phyloP scores from a whole-genome alignment of 2,329 filamentous ascomycete species.

The Apiospora rasikravindrae region DNA sequence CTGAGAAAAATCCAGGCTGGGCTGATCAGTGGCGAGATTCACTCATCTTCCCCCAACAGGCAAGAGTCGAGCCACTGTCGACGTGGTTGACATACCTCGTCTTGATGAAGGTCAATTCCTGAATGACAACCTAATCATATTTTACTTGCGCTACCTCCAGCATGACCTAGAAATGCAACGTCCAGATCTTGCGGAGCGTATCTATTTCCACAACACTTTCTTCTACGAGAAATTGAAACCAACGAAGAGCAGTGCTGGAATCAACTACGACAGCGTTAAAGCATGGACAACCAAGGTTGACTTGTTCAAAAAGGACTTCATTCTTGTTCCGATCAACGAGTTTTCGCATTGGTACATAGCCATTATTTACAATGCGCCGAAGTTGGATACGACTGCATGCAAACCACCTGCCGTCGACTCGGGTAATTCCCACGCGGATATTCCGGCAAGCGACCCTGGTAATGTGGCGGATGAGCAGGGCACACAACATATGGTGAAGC shows the following conservation, averaged over 20 bases:
- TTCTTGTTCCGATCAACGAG: conserved; percentile 92
- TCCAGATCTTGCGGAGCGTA: conserved; percentile 62
- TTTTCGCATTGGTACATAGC: conserved; percentile 90
- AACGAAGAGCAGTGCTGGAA: conserved; percentile 55
- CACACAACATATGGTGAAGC: background rate
- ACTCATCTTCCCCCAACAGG: conserved; percentile 64
- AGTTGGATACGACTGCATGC: conserved; percentile 45
- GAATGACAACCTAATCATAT: conserved; percentile 91
- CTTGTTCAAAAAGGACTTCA: conserved; percentile 83
- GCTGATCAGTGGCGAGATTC: conserved; percentile 58
- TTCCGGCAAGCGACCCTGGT: background rate
- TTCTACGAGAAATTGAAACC: conserved; percentile 83
- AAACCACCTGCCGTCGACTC: conserved; percentile 37
- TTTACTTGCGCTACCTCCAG: conserved; percentile 81
- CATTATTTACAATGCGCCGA: conserved; percentile 88
- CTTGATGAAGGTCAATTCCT: conserved; percentile 85
- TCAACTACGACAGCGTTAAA: conserved; percentile 86
- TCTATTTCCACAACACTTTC: conserved; percentile 92
- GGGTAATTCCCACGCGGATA: background rate
- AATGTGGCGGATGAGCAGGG: background rate
- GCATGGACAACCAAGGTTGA: conserved; percentile 88
- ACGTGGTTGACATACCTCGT: conserved; percentile 74
- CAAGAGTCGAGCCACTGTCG: conserved; percentile 67
- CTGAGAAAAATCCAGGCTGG: conserved; percentile 57
- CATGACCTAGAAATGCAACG: conserved; percentile 59